Evolutionary conservation across 495 filamentous ascomycete species (phyloP), one percentile per base, ranked within the genome.

Genomic region (Tuber microsphaerosporum): DNA sequence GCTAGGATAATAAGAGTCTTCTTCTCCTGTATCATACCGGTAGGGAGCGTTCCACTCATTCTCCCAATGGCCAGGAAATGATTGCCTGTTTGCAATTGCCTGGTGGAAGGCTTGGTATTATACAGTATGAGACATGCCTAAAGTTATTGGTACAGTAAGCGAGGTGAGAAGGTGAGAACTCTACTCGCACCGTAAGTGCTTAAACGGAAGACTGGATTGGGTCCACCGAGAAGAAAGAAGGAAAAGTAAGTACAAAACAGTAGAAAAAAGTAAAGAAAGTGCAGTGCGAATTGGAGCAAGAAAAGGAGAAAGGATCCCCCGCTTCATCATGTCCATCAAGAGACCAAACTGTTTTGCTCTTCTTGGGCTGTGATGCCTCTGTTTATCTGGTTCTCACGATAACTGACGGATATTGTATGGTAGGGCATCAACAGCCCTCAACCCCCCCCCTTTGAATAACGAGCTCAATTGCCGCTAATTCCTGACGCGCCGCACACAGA

Each of bases 261-360:
- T 61, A 61, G 56, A 65, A 65, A 65, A 65, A 65, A 65, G 56
- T 31, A 65, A 65, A 6, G 26, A 65, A 65, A 65, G 56, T 65
- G 26, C 26, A 65, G 39, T 43, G 9, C 42, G 2, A 34, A n/a
- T 26, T 65, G 12, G 26, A 17, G 56, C 56, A 19, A 65, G 14
- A 65, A 65, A 65, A 65, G 26, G 56, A n/a, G 56, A 34, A 16
- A 7, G 56, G 5, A 4, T 0, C 56, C 56, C 51, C 56, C 56
- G 14, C 56, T 34, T 31, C 26, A 16, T 65, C 16, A 65, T 65
- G n/a, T 19, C 14, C 56, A 65, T 31, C 31, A 34, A 2, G 7
- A n/a, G 56, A 17, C 56, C 17, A 34, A 34, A 26, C n/a, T 31
- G 1, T 34, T 31, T 34, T 17, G 17, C 2, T 14, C 14, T 34